Base-by-base conservation (phyloP, 768 basidiomycete genomes). In the Amanita pseudoporphyria region DNA sequence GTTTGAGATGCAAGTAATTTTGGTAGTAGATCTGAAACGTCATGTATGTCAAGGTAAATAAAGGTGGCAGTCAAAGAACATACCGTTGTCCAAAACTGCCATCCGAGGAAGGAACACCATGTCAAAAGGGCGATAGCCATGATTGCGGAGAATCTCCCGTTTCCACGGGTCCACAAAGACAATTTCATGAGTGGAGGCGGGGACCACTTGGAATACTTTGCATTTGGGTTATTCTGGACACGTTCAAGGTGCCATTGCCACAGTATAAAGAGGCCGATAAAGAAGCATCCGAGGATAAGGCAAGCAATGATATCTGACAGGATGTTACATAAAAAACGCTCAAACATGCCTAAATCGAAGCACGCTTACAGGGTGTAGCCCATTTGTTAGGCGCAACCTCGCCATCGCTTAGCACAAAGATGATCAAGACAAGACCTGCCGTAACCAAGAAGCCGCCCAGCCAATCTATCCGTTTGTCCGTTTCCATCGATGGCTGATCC, bases 401-500 rank as follows among this genome's bases (percentile, higher is more conserved):
- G 5, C 79, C 86, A 54, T 86, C 77, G 42, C 81, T 78, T 3
- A 93, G 73, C 0, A 82, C 80, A 56, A 89, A 91, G 6, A 83
- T 71, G 53, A 92, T 70, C 0, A 91, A 64, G 1, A 84, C 75
- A 28, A 91, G 65, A 0, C 84, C 87, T 0, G 67, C 61, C 0
- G 86, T 87, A 12, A 69, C 64, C 13, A 91, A 62, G 13, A 72
- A 62, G 0, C 82, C 84, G 2, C 90, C 90, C 16, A 86, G 62
- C 86, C 87, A 90, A 52, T 93, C 90, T 0, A 91, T 71, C 0
- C 80, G 69, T 21, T 68, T 61, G 49, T 75, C 74, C 0, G 39
- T 45, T 46, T 72, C 71, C 6, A 56, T 45, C 0, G 76, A 70
- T 12, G 70, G 70, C 24, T 57, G 44, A 55, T 93, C 90, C 0